Percentiles rank a stretch among this genome's conserved stretches.
phyloP scores from a whole-genome alignment of 495 filamentous ascomycete species.

The Penicillium ucsense region DNA sequence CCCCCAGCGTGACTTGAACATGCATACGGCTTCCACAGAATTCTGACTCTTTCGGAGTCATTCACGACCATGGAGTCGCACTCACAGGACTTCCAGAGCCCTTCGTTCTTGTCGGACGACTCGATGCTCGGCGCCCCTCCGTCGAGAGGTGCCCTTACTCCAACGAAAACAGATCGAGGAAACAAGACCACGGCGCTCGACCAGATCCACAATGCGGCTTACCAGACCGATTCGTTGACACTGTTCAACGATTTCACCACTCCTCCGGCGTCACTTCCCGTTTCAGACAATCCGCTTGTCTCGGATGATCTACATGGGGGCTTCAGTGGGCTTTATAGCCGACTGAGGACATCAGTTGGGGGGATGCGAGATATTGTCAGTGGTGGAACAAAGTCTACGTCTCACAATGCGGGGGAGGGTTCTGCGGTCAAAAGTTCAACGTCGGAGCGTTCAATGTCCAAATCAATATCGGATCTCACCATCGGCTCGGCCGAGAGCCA shows the following conservation, averaged over 20 bases:
- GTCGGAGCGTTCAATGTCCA: constrained; percentile 21
- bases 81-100: constrained; percentile 29
- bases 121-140: constrained; percentile 39
- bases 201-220: constrained; percentile 75
- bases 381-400: constrained; percentile 28
- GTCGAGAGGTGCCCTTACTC: constrained; percentile 53
- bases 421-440: constrained; percentile 16
- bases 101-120: constrained; percentile 34
- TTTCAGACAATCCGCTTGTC: constrained; percentile 55
- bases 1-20: too few relatives aligned
- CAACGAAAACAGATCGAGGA: constrained; percentile 55
- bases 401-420: constrained; percentile 20
- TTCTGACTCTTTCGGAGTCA: too few relatives aligned
- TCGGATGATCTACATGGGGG: constrained; percentile 71
- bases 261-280: constrained; percentile 38
- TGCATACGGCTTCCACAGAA: too few relatives aligned
- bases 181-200: constrained; percentile 65
- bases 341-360: constrained; percentile 67
- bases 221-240: constrained; percentile 67
- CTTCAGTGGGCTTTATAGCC: constrained; percentile 75
- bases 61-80: constrained; percentile 23
- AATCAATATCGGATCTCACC: constrained; percentile 16
- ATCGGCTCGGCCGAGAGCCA: constrained; percentile 15
- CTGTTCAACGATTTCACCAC: constrained; percentile 77
- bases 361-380: constrained; percentile 52